Evolutionary conservation across 768 basidiomycete species (phyloP), one percentile per base, ranked within the genome.

Genomic region (Trametes maxima): DNA sequence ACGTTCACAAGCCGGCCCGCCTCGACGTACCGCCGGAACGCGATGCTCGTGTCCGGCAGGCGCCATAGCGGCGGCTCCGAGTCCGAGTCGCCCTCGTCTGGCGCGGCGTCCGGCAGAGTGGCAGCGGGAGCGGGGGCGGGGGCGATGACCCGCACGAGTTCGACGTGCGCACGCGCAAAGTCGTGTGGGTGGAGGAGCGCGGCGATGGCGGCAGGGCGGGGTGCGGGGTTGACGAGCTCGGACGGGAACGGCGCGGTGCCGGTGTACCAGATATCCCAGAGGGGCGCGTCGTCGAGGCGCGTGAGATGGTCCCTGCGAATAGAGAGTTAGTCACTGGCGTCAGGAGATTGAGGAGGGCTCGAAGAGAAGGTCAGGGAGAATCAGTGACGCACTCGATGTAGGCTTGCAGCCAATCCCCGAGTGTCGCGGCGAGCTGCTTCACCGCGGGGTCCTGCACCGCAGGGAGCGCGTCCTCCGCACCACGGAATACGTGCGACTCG

Each of bases 1-100:
- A 92, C 81, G 69, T 94, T 94, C 73, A 94, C 85, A 83, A 89
- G 82, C 74, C 82, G 87, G 46, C 90, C 90, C 48, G 89, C 88
- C 67, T 92, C 87, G 44, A 87, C 78, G 73, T 92, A 94, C 21
- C 90, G 80, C 48, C 76, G 77, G 76, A 94, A 91, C 14, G 94
- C 76, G 59, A 94, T 89, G 66, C 84, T 87, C 1, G 84, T 87
- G 66, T 94, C 92, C 0, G 90, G 87, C 43, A 89, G 79, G 47
- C 82, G 77, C 77, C 79, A 82, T 6, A 86, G 67, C 1, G 73
- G 65, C 11, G 56, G 59, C 25, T 59, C 48, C 25, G n/a, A 42
- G 17, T 73, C 70, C 0, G 70, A 70, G 33, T 75, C 72, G 1
- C 43, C 50, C 7, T 68, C 50, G 11, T 19, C 57, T 25, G 21